phyloP scores from a whole-genome alignment of 345 rosid species.

The Durio zibethinus region DNA sequence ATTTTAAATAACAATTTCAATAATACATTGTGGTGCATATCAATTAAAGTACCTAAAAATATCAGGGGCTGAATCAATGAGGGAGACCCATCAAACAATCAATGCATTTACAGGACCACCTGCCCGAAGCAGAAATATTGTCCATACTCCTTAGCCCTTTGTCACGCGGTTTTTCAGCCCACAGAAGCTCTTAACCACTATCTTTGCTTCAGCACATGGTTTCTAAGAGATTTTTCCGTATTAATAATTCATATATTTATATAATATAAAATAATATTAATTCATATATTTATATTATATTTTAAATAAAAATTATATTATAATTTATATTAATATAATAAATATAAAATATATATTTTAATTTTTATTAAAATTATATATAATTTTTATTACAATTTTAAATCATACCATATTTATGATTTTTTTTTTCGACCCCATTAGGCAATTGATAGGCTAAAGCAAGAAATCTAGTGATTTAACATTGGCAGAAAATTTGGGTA shows the following conservation, averaged over 20 bases:
- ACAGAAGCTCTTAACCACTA: slow-evolving; percentile 16
- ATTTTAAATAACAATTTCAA: too few species aligned
- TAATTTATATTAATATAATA: too few species aligned
- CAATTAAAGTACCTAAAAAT: not conserved
- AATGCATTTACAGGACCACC: slow-evolving; percentile 10
- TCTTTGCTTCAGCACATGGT: slow-evolving; percentile 26
- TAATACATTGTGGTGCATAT: not conserved
- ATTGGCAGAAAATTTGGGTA: not conserved
- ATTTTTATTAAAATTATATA: too few species aligned
- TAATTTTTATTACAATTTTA: too few species aligned
- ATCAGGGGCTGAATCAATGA: not conserved
- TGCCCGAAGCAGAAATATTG: not conserved
- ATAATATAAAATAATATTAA: too few species aligned
- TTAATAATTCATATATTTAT: too few species aligned
- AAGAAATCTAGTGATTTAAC: too few species aligned
- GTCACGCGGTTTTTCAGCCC: slow-evolving; percentile 18
- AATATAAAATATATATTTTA: too few species aligned
- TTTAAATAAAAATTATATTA: too few species aligned
- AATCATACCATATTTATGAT: too few species aligned
- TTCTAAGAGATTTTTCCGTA: slow-evolving; percentile 9
- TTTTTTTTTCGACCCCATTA: too few species aligned
- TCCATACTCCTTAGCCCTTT: not conserved
- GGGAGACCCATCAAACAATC: not conserved
- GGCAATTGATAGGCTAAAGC: slow-evolving; percentile 3
- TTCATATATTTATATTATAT: too few species aligned